Base-by-base conservation (phyloP, 768 basidiomycete genomes). In the Auriscalpium vulgare region DNA sequence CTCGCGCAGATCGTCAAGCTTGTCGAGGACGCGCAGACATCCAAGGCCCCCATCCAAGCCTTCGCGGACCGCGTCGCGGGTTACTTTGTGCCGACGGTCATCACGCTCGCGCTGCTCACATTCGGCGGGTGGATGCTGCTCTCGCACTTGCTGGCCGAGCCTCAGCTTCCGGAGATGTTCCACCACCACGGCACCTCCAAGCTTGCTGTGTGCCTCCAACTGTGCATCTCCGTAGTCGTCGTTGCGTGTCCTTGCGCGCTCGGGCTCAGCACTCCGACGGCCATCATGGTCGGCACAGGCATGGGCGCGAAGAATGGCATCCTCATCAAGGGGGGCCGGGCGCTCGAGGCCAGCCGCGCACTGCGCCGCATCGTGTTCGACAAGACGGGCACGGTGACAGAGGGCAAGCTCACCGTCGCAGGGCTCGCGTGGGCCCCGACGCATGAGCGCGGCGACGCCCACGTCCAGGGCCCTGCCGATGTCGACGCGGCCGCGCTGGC, bases 261-360 rank as follows among this genome's bases (percentile, higher is more conserved):
- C 37, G 97, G 95, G 5, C 78, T 98, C 56, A 91, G 91, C 54
- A 98, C 95, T 0, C 97, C 97, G 1, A 98, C 97, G 0, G 97
- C 95, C 2, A 93, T 98, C 71, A 98, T 98, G 97, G 97, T 98
- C 36, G 97, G 97, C 16, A 98, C 95, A 0, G 97, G 97, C 1
- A 84, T 98, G 55, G 97, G 97, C 1, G 97, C 97, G 9, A 81
- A 88, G 74, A 95, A 98, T 64, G 95, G 97, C 0, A 98, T 99
- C 57, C 73, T 99, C 47, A 98, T 99, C 82, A 99, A 99, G 68
- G 95, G 97, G 19, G 97, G 95, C 2, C 78, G 88, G 13, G 95
- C 97, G 3, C 75, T 99, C 29, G 97, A 99, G 67, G 93, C 91
- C 3, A 93, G 92, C 70, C 84, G 82, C 61, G 77, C 78, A 51